These are phyloP conservation scores for Polygonum maritimum DNA, from an alignment of 148 eudicot species.

Conservation along the genomic window DNA sequence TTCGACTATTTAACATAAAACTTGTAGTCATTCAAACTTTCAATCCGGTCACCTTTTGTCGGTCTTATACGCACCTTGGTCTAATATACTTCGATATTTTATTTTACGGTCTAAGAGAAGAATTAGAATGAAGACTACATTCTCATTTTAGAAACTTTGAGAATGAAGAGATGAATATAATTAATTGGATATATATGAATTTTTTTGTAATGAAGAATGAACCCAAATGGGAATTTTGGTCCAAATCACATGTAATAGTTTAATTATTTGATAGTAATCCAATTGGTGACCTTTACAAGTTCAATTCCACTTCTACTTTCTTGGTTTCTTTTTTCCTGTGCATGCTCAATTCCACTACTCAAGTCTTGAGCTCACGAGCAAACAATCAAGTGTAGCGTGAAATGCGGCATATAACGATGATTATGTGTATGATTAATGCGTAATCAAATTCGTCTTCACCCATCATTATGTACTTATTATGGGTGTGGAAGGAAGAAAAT, in stretches of 20 bases:
- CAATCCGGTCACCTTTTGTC: no score
- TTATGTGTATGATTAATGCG: neutral
- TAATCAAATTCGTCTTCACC: neutral
- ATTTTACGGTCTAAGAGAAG: no score
- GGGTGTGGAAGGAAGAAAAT: slow-evolving; percentile 1
- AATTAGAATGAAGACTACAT: no score
- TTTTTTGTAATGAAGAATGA: no score
- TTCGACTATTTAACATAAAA: no score
- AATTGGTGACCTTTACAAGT: neutral
- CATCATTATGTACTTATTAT: neutral
- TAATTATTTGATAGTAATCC: neutral
- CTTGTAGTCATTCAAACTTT: no score
- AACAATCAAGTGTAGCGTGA: neutral
- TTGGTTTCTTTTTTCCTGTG: no score
- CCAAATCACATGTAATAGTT: neutral
- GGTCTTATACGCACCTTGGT: no score
- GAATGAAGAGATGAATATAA: no score
- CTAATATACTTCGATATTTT: no score
- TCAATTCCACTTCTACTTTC: neutral
- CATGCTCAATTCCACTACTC: neutral
- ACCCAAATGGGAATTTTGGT: neutral
- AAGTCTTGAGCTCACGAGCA: neutral
- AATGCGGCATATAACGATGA: neutral
- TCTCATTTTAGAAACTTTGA: no score
- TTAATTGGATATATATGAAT: no score